Conservation (phyloP, 345 rosid species). For the Viola odorata region DNA sequence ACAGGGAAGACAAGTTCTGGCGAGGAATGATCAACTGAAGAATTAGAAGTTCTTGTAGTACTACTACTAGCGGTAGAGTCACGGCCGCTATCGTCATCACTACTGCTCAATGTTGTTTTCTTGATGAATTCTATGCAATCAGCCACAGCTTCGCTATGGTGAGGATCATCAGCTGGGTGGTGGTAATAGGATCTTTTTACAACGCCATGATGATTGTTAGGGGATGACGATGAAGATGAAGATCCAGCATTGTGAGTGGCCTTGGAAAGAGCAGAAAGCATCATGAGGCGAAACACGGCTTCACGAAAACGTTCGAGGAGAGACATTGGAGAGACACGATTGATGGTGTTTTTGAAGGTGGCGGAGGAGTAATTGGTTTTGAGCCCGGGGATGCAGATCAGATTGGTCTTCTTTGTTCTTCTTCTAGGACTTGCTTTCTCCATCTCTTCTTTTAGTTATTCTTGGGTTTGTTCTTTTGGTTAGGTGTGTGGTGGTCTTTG, state of each 20-base stretch:
- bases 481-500: neutral
- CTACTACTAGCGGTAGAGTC: slow-evolving; percentile 1
- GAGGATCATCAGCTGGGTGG: slow-evolving; percentile 36
- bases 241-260: slow-evolving; percentile 2
- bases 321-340: slow-evolving; percentile 35
- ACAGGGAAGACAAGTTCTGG: slow-evolving; percentile 22
- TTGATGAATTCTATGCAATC: slow-evolving; percentile 83
- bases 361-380: neutral
- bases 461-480: neutral
- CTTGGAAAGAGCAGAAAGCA: slow-evolving; percentile 66
- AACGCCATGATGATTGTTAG: neutral
- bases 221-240: neutral
- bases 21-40: slow-evolving; percentile 3
- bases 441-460: slow-evolving; percentile 1
- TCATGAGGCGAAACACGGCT: slow-evolving; percentile 56
- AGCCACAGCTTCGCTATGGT: slow-evolving; percentile 63
- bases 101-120: slow-evolving; percentile 33
- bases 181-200: slow-evolving; percentile 2
- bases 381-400: slow-evolving; percentile 51
- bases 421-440: slow-evolving; percentile 18
- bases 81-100: slow-evolving; percentile 4
- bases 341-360: slow-evolving; percentile 14
- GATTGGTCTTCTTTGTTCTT: slow-evolving; percentile 22
- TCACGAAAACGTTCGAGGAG: slow-evolving; percentile 53
- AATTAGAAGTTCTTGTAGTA: too few species aligned